Evolutionary conservation across 352 stramenopile species (phyloP).

Genomic region (Pelagophyceae sp.): DNA sequence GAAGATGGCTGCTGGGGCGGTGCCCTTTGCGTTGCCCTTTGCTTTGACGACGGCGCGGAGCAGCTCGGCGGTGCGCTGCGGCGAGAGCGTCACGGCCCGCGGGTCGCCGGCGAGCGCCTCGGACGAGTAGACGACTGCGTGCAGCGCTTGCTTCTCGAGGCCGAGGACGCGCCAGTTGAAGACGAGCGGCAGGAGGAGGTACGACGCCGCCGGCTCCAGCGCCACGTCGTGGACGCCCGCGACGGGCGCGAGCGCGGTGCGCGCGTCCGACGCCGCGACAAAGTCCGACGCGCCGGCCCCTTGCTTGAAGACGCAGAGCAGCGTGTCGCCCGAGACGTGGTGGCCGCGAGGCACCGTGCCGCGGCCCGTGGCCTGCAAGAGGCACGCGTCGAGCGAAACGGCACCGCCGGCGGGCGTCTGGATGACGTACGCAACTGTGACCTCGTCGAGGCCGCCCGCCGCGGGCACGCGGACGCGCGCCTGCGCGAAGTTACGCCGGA

Average conservation of each 20-base stretch:
- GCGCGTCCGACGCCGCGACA: not conserved
- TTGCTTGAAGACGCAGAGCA: not conserved
- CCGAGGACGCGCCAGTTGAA: constrained; percentile 13
- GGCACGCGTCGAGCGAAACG: not conserved
- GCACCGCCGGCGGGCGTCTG: not conserved
- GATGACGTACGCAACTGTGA: not conserved
- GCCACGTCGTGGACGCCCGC: not conserved
- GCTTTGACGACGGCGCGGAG: not conserved
- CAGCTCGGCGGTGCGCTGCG: not conserved
- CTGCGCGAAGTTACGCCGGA: constrained; percentile 14
- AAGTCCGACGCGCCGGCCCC: not conserved
- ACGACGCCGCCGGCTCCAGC: not conserved
- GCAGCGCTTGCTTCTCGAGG: not conserved
- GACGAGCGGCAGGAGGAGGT: not conserved
- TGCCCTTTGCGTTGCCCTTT: no score
- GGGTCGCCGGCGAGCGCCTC: not conserved
- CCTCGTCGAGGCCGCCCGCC: not conserved
- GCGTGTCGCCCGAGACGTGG: not conserved
- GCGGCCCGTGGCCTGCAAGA: constrained; percentile 3
- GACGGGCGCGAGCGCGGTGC: not conserved
- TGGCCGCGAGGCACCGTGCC: not conserved
- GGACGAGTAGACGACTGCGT: constrained; percentile 13
- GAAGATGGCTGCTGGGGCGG: no score
- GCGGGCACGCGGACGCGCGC: not conserved
- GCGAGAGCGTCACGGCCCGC: not conserved